A percentile compares a stretch with the other conserved stretches of the same genome.
phyloP scores from a whole-genome alignment of 331 rosid species.

The Ulmus americana region DNA sequence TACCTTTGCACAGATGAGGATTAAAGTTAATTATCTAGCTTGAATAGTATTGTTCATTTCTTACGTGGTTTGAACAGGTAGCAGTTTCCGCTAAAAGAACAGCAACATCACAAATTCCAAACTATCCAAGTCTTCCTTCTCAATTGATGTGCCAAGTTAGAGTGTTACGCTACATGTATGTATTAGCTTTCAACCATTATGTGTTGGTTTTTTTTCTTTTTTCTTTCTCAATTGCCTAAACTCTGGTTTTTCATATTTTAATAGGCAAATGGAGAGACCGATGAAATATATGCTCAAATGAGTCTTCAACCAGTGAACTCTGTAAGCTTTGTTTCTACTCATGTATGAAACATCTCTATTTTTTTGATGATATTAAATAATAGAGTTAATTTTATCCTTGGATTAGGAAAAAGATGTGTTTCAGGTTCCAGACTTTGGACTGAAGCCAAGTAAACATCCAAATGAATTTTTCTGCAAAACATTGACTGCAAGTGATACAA shows the following conservation, averaged over 20 bases:
- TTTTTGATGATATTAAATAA: not conserved
- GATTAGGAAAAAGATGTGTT: constrained; percentile 83
- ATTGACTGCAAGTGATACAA: constrained; percentile 96
- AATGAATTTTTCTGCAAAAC: constrained; percentile 95
- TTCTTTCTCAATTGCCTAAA: not conserved
- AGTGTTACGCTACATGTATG: constrained; percentile 82
- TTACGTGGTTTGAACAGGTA: constrained; percentile 40
- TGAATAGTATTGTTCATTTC: not conserved
- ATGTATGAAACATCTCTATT: constrained; percentile 8
- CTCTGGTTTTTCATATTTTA: constrained; percentile 15
- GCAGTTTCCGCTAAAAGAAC: constrained; percentile 87
- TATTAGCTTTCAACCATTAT: not conserved
- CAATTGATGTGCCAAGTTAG: constrained; percentile 90
- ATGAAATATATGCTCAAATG: constrained; percentile 95
- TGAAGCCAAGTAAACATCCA: constrained; percentile 77
- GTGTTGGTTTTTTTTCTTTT: not conserved
- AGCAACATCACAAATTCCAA: constrained; percentile 93
- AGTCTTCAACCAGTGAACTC: constrained; percentile 85
- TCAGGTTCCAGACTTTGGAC: constrained; percentile 73
- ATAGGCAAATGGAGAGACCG: constrained; percentile 92
- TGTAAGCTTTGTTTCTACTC: constrained; percentile 39
- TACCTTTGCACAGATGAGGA: not conserved
- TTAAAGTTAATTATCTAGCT: not conserved
- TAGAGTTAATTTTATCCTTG: not conserved
- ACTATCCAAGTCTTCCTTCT: constrained; percentile 84